Conservation (phyloP, 2,329 filamentous ascomycete genomes). For the Pseudogymnoascus sp. region DNA sequence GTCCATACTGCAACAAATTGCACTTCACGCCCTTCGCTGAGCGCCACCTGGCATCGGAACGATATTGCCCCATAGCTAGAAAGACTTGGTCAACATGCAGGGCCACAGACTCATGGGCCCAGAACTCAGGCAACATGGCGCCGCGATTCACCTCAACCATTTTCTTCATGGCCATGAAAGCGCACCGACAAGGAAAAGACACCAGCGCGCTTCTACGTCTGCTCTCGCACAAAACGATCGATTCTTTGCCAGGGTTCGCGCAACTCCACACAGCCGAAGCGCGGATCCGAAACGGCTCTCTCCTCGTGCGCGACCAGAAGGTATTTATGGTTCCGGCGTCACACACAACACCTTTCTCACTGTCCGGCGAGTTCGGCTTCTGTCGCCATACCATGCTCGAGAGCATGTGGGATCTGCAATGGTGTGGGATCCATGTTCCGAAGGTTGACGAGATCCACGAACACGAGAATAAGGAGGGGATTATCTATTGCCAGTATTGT, state of each 20-base stretch:
- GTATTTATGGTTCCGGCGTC: conserved; percentile 14
- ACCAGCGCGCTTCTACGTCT: conserved; percentile 1
- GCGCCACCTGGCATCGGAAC: not conserved
- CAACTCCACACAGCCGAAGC: conserved; percentile 7
- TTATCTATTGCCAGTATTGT: conserved; percentile 12
- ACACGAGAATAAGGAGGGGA: conserved; percentile 11
- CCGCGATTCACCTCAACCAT: conserved; percentile 12
- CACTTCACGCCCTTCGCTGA: conserved; percentile 11
- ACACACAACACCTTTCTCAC: conserved; percentile 6
- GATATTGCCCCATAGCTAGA: not conserved
- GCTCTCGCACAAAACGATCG: not conserved
- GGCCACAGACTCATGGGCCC: not conserved
- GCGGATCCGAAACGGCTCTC: conserved; percentile 13
- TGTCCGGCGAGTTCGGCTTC: conserved; percentile 5
- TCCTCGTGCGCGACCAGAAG: conserved; percentile 15
- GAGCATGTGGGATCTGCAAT: not conserved
- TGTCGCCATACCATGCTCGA: conserved; percentile 10
- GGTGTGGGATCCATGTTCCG: conserved; percentile 12
- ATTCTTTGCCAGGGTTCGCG: not conserved
- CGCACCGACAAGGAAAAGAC: conserved; percentile 11
- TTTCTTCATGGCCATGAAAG: conserved; percentile 17
- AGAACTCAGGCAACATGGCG: not conserved
- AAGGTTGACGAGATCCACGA: not conserved
- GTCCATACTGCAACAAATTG: conserved; percentile 13
- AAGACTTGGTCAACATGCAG: conserved; percentile 10